These are phyloP conservation scores for Apiospora sp. DNA, from an alignment of 2,329 filamentous ascomycete species.

Conservation along the genomic window DNA sequence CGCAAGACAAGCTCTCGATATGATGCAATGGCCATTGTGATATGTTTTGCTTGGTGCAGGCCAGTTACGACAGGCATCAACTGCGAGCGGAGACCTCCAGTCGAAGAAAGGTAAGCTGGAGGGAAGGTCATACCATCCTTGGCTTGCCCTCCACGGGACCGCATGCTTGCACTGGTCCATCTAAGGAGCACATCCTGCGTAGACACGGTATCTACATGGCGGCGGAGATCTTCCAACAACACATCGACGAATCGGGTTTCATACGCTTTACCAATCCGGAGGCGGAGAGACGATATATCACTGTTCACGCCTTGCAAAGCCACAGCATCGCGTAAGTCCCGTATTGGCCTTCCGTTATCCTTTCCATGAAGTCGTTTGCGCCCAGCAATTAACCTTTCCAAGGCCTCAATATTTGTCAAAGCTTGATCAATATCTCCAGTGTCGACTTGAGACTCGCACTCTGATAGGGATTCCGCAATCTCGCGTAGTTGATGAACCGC, in stretches of 20 bases:
- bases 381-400: slow-evolving; percentile 84
- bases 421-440: slow-evolving; percentile 84
- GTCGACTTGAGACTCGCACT: slow-evolving; percentile 84
- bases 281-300: slow-evolving; percentile 78
- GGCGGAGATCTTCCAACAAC: slow-evolving; percentile 79
- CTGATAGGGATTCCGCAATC: slow-evolving; percentile 77
- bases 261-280: slow-evolving; percentile 86
- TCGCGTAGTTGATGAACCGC: slow-evolving; percentile 84
- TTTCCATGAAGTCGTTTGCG: slow-evolving; percentile 35
- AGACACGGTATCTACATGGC: slow-evolving; percentile 80
- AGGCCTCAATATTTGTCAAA: slow-evolving; percentile 75
- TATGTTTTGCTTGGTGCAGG: slow-evolving; percentile 81
- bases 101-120: slow-evolving; percentile 75
- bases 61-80: slow-evolving; percentile 78
- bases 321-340: slow-evolving; percentile 78
- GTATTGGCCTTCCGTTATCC: slow-evolving; percentile 51
- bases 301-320: slow-evolving; percentile 82
- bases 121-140: slow-evolving; percentile 76
- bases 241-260: slow-evolving; percentile 81
- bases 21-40: slow-evolving; percentile 79
- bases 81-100: slow-evolving; percentile 73
- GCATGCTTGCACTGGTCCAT: slow-evolving; percentile 81
- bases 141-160: slow-evolving; percentile 72
- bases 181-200: slow-evolving; percentile 78
- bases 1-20: slow-evolving; percentile 86